These are phyloP conservation scores for Aspergillus persii DNA, from an alignment of 2,329 filamentous ascomycete species.

Conservation along the genomic window DNA sequence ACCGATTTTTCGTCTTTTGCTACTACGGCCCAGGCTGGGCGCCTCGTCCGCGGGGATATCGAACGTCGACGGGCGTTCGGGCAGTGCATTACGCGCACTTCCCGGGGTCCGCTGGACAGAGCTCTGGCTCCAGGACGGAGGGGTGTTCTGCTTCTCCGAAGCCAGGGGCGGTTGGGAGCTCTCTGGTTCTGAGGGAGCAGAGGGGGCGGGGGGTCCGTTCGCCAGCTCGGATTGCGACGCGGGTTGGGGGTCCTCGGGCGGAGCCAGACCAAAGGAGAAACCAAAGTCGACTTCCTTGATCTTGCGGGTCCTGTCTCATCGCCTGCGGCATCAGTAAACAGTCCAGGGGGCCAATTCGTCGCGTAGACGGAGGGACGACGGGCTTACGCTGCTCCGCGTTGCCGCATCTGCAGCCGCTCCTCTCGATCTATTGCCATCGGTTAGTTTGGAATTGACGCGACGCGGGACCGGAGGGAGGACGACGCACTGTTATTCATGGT, in stretches of 20 bases:
- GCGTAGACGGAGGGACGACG: constrained; percentile 23
- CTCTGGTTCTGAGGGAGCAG: constrained; percentile 10
- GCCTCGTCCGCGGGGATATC: constrained; percentile 36
- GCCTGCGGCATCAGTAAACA: constrained; percentile 22
- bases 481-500: constrained; percentile 41
- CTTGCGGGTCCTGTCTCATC: constrained; percentile 44
- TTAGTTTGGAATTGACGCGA: not conserved
- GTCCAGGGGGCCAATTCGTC: constrained; percentile 9
- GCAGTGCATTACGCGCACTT: constrained; percentile 32
- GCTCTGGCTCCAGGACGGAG: constrained; percentile 12
- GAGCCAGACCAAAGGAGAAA: constrained; percentile 45
- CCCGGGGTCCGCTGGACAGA: constrained; percentile 25
- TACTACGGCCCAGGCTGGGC: constrained; percentile 25
- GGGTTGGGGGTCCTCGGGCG: constrained; percentile 21
- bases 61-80: constrained; percentile 34
- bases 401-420: constrained; percentile 56
- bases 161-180: constrained; percentile 8
- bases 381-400: constrained; percentile 57
- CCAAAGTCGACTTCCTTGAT: constrained; percentile 51
- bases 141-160: constrained; percentile 18
- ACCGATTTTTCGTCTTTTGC: constrained; percentile 36
- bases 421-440: constrained; percentile 43
- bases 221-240: constrained; percentile 23
- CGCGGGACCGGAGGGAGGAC: not conserved
- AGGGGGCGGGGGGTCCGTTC: constrained; percentile 17